Evolutionary conservation across 2,329 filamentous ascomycete species (phyloP).

Genomic region (Ceratocystis huliohia): DNA sequence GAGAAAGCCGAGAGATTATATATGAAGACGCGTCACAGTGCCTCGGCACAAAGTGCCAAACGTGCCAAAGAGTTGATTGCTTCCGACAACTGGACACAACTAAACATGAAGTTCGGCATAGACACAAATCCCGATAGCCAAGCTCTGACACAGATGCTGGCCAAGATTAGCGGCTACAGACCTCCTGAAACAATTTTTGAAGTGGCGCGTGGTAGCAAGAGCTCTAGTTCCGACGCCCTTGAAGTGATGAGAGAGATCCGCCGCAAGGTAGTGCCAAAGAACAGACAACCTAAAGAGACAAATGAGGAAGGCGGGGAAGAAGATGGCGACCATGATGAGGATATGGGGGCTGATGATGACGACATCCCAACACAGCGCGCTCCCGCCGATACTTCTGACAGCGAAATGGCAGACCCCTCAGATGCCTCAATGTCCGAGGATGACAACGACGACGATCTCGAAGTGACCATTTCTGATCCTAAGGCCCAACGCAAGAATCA

Average conservation of each 20-base stretch:
- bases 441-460: slow-evolving; percentile 53
- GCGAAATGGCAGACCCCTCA: slow-evolving; percentile 29
- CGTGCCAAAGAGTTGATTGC: slow-evolving; percentile 65
- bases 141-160: slow-evolving; percentile 73
- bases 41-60: slow-evolving; percentile 81
- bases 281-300: slow-evolving; percentile 30
- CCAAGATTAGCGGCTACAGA: slow-evolving; percentile 74
- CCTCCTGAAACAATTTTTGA: slow-evolving; percentile 96
- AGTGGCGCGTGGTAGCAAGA: slow-evolving; percentile 61
- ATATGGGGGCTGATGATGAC: slow-evolving; percentile 25
- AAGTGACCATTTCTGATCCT: slow-evolving; percentile 56
- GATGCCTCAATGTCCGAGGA: slow-evolving; percentile 42
- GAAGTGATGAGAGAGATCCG: slow-evolving; percentile 64
- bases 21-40: slow-evolving; percentile 75
- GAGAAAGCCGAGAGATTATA: slow-evolving; percentile 89
- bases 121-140: slow-evolving; percentile 53
- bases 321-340: slow-evolving; percentile 27
- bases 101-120: slow-evolving; percentile 70
- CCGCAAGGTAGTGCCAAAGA: slow-evolving; percentile 53
- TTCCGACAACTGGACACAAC: slow-evolving; percentile 55
- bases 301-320: slow-evolving; percentile 27
- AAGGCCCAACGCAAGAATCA: slow-evolving; percentile 32
- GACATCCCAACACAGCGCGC: slow-evolving; percentile 22
- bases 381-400: slow-evolving; percentile 27
- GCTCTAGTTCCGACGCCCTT: slow-evolving; percentile 48